A percentile compares a stretch with the other conserved stretches of the same genome.
Evolutionary conservation across 139 green algal genomes (phyloP).

Genomic region (Edaphochlamys debaryana): DNA sequence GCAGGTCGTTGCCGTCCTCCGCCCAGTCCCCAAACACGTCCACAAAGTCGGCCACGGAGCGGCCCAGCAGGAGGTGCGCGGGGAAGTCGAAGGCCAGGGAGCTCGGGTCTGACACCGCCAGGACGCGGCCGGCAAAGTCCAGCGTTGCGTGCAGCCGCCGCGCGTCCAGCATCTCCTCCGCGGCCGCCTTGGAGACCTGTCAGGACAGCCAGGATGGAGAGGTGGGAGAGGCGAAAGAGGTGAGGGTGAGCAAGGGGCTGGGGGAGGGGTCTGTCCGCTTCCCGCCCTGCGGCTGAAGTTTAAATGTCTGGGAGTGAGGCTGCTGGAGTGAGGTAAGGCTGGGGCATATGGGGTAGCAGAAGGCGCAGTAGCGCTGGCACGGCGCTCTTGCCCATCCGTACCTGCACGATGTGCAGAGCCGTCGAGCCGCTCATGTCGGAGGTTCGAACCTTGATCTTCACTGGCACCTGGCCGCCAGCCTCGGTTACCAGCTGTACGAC

Average conservation of each 20-base stretch:
- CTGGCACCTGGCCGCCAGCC: constrained; percentile 39
- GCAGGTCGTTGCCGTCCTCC: neutral
- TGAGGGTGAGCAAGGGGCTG: no score
- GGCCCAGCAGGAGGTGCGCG: no score
- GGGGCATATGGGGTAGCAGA: no score
- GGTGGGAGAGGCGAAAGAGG: no score
- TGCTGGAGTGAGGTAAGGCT: no score
- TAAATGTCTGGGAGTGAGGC: no score
- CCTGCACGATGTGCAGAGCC: neutral
- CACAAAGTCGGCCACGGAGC: constrained; percentile 26
- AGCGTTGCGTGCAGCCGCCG: constrained; percentile 12
- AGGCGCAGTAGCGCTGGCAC: no score
- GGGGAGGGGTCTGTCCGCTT: no score
- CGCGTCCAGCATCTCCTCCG: constrained; percentile 3
- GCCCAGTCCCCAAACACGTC: constrained; percentile 27
- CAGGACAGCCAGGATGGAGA: no score
- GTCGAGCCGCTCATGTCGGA: neutral
- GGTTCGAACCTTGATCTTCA: constrained; percentile 39
- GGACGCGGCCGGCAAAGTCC: constrained; percentile 3
- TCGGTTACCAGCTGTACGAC: constrained; percentile 47
- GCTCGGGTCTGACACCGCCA: neutral
- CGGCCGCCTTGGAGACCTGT: constrained; percentile 1
- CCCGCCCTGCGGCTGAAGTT: no score
- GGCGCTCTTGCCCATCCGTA: no score
- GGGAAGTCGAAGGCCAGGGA: constrained; percentile 12